A percentile compares a stretch with the other conserved stretches of the same genome.
phyloP scores from a whole-genome alignment of 1,139 yeast species.

The Debaryomyces singareniensis region DNA sequence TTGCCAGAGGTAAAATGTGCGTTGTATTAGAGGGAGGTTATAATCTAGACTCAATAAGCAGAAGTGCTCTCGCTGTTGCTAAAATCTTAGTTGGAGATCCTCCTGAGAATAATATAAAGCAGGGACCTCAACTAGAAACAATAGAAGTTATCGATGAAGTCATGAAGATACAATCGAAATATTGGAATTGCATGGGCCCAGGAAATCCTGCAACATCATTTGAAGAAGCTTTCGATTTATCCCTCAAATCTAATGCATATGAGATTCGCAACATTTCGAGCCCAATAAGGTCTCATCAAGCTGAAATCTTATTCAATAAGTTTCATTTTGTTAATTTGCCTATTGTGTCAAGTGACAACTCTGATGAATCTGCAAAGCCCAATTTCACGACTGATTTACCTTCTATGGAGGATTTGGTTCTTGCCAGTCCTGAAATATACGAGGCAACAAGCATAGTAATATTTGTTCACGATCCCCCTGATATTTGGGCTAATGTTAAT shows the following conservation, averaged over 20 bases:
- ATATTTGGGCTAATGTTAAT: constrained; percentile 83
- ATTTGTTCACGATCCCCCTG: constrained; percentile 87
- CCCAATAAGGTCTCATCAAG: constrained; percentile 69
- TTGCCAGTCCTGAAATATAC: constrained; percentile 72
- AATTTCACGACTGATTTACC: constrained; percentile 39
- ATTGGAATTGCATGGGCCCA: constrained; percentile 84
- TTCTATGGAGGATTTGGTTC: constrained; percentile 59
- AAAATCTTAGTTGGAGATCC: constrained; percentile 93
- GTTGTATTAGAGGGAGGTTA: constrained; percentile 97
- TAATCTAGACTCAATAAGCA: constrained; percentile 83
- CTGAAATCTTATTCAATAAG: constrained; percentile 46
- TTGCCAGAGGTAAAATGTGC: constrained; percentile 83
- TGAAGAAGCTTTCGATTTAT: constrained; percentile 36
- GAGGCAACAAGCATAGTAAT: constrained; percentile 58
- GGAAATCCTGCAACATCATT: constrained; percentile 41
- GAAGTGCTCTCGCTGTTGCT: constrained; percentile 87
- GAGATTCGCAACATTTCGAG: constrained; percentile 51
- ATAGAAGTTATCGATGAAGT: constrained; percentile 87
- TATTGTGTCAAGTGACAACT: constrained; percentile 26
- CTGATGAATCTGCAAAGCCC: constrained; percentile 18
- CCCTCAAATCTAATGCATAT: constrained; percentile 19
- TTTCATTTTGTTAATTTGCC: constrained; percentile 68
- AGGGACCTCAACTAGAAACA: constrained; percentile 68
- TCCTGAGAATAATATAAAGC: constrained; percentile 64
- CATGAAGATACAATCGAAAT: constrained; percentile 69